Evolutionary conservation across 495 filamentous ascomycete species (phyloP).

Genomic region (Neurospora intermedia): DNA sequence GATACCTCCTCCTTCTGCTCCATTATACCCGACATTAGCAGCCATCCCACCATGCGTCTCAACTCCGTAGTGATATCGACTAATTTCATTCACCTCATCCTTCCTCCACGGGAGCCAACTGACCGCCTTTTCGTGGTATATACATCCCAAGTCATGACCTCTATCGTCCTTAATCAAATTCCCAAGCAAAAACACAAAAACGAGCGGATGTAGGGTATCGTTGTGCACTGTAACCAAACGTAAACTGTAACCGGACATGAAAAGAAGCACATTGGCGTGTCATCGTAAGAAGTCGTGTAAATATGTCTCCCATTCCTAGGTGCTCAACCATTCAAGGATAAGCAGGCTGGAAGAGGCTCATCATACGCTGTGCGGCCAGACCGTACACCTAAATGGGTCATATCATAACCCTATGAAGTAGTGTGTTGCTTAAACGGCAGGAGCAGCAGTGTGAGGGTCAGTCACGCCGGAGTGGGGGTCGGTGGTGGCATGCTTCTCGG

Average conservation of each 20-base stretch:
- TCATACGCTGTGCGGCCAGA: neutral
- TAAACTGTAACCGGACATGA: neutral
- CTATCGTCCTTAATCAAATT: neutral
- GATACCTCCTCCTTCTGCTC: neutral
- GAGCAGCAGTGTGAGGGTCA: slow-evolving; percentile 14
- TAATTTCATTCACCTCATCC: neutral
- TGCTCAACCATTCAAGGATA: neutral
- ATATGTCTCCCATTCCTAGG: neutral
- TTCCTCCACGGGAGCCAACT: neutral
- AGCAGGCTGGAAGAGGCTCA: neutral
- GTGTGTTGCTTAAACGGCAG: neutral
- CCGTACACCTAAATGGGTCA: neutral
- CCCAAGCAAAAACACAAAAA: neutral
- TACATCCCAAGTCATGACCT: neutral
- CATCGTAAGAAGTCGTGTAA: neutral
- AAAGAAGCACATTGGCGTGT: neutral
- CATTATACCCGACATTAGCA: neutral
- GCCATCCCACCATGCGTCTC: neutral
- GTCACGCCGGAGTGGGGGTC: slow-evolving; percentile 14
- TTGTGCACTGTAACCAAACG: neutral
- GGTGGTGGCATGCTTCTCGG: slow-evolving; percentile 30
- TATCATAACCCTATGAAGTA: neutral
- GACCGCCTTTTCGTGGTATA: neutral
- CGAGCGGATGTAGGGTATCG: neutral
- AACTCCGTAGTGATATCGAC: neutral